A percentile compares a stretch with the other conserved stretches of the same genome.
Evolutionary conservation across 2,329 filamentous ascomycete species (phyloP).

Genomic region (Penicillium nordicum): DNA sequence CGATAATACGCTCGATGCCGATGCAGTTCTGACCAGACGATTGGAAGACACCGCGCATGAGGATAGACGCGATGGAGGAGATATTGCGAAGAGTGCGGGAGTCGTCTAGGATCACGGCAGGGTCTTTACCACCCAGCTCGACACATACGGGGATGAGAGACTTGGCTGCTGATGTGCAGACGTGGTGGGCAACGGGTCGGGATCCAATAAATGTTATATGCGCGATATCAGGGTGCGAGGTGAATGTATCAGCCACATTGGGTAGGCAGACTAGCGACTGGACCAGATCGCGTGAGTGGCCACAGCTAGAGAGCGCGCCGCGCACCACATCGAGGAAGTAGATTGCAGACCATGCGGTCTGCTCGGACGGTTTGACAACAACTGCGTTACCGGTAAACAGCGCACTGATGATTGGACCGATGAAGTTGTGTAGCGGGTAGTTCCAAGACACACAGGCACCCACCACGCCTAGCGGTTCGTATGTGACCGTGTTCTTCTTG

Average conservation of each 20-base stretch:
- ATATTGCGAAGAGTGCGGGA: constrained; percentile 56
- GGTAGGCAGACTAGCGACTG: constrained; percentile 89
- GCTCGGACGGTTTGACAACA: constrained; percentile 90
- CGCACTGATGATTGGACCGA: constrained; percentile 84
- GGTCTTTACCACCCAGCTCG: constrained; percentile 93
- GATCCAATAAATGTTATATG: constrained; percentile 98
- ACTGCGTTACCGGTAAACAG: constrained; percentile 90
- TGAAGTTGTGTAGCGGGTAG: constrained; percentile 92
- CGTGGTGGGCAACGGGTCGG: constrained; percentile 77
- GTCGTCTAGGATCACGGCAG: constrained; percentile 84
- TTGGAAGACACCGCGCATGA: constrained; percentile 92
- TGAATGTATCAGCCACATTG: constrained; percentile 72
- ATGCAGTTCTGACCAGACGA: constrained; percentile 97
- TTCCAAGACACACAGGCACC: constrained; percentile 96
- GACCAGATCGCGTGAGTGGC: constrained; percentile 75
- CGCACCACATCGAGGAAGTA: constrained; percentile 80
- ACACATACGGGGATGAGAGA: constrained; percentile 82
- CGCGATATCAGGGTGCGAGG: constrained; percentile 75
- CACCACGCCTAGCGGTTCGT: constrained; percentile 90
- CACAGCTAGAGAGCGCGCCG: constrained; percentile 75
- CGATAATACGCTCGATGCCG: constrained; percentile 89
- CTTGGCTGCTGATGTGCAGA: constrained; percentile 81
- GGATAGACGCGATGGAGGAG: constrained; percentile 70
- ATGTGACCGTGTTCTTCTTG: constrained; percentile 85
- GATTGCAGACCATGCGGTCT: constrained; percentile 84